Conservation (phyloP, 2,329 filamentous ascomycete species). For the Verticillium dahliae region DNA sequence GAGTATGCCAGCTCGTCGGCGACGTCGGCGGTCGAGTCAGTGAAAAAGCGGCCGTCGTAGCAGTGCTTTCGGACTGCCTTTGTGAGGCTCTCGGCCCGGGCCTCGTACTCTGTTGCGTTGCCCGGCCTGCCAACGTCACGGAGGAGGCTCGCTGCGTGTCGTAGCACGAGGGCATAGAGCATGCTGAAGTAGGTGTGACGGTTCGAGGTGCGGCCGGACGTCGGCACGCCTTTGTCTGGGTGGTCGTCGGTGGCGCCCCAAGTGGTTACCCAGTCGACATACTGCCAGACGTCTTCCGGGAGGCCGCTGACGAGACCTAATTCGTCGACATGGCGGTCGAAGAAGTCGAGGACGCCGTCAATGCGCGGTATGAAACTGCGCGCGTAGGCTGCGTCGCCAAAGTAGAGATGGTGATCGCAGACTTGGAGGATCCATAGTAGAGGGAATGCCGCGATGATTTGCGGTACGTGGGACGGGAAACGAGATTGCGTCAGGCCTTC, state of each 20-base stretch:
- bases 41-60: not conserved
- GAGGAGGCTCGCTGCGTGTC: not conserved
- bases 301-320: constrained; percentile 16
- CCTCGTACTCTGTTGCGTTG: not conserved
- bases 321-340: constrained; percentile 18
- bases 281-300: not conserved
- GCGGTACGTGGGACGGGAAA: not conserved
- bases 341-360: constrained; percentile 16
- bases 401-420: not conserved
- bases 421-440: not conserved
- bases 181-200: not conserved
- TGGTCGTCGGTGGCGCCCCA: not conserved
- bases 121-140: not conserved
- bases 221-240: not conserved
- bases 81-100: not conserved
- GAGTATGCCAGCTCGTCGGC: not conserved
- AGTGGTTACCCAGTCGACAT: not conserved
- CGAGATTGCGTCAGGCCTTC: not conserved
- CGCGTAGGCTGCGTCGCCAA: not conserved
- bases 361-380: constrained; percentile 16
- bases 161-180: not conserved
- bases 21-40: not conserved
- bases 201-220: not conserved
- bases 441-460: not conserved
- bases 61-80: not conserved